Percentiles rank a stretch among this genome's conserved stretches.
Evolutionary conservation across 2,329 filamentous ascomycete species (phyloP).

Genomic region (Conoideocrella luteorostrata): DNA sequence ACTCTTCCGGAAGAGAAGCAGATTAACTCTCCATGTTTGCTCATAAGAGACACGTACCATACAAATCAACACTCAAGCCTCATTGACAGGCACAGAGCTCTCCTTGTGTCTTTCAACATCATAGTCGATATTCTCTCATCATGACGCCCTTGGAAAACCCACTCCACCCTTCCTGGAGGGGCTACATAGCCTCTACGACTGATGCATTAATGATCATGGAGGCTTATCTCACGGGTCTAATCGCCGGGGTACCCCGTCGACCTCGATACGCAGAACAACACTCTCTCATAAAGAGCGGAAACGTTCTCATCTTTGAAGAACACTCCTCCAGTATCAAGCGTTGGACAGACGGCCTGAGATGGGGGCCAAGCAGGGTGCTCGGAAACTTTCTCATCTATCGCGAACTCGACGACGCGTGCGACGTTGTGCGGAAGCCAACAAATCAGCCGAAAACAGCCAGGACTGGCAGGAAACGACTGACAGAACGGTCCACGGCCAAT

Average conservation of each 20-base stretch:
- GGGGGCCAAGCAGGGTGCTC: constrained; percentile 83
- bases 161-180: constrained; percentile 58
- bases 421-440: background rate
- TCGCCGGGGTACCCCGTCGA: constrained; percentile 70
- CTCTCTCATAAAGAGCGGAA: constrained; percentile 71
- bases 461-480: constrained; percentile 1
- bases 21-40: background rate
- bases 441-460: background rate
- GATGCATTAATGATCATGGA: constrained; percentile 78
- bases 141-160: constrained; percentile 14
- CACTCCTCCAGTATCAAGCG: constrained; percentile 83
- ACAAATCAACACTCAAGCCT: too few species aligned
- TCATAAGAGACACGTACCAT: background rate
- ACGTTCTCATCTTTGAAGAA: constrained; percentile 86
- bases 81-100: too few species aligned
- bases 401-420: constrained; percentile 50
- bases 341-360: constrained; percentile 85
- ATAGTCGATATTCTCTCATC: background rate
- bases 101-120: too few species aligned
- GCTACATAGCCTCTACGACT: constrained; percentile 57
- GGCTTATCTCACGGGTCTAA: constrained; percentile 63
- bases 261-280: constrained; percentile 78
- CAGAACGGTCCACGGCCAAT: constrained; percentile 7
- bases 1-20: background rate
- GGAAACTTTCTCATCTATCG: constrained; percentile 81